Conservation (phyloP, 176 grass and related monocot genomes). For the Eremochloa ophiuroides region DNA sequence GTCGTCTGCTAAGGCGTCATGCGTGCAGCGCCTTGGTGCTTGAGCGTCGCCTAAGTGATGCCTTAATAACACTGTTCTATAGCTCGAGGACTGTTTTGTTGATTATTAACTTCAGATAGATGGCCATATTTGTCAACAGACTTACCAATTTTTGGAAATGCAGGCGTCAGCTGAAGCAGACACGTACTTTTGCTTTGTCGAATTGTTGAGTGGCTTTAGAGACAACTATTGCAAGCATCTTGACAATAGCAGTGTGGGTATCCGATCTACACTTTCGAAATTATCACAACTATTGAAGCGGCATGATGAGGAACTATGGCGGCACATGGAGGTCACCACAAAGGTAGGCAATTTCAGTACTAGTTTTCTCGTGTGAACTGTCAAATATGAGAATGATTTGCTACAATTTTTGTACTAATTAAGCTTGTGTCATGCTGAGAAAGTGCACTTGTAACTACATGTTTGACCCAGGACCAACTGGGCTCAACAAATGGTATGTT, state of each 20-base stretch:
- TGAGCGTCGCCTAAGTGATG: no score
- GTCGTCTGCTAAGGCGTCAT: no score
- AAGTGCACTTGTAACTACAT: background rate
- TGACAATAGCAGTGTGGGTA: constrained; percentile 79
- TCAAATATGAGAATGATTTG: background rate
- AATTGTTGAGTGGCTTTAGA: constrained; percentile 70
- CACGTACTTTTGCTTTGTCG: constrained; percentile 79
- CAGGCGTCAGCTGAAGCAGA: constrained; percentile 76
- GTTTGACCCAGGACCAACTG: background rate
- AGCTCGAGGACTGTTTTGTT: no score
- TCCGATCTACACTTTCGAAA: constrained; percentile 59
- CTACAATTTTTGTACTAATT: background rate
- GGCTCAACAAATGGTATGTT: background rate
- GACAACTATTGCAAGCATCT: constrained; percentile 91
- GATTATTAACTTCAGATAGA: background rate
- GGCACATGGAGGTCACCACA: constrained; percentile 66
- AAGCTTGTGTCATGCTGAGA: background rate
- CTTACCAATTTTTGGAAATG: constrained; percentile 5
- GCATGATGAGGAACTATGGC: constrained; percentile 95
- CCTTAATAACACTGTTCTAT: no score
- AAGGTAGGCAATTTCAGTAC: constrained; percentile 43
- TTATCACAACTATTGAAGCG: constrained; percentile 85
- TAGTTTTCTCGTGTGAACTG: constrained; percentile 8
- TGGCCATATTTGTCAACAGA: background rate
- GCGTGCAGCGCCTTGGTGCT: no score